phyloP scores from a whole-genome alignment of 345 rosid species.

The Populus deltoides region DNA sequence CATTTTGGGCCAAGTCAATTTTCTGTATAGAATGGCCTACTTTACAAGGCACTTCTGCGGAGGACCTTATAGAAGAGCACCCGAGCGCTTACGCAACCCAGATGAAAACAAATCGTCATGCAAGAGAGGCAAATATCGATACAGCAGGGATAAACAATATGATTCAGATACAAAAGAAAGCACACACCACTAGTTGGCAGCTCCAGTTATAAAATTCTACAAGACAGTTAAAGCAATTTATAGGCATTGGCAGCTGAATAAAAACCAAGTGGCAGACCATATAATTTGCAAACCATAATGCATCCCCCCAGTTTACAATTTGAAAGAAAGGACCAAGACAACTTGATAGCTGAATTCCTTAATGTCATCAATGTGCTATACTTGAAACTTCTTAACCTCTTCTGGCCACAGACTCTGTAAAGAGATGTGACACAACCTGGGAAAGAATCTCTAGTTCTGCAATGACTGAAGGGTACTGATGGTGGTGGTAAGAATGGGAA shows the following conservation, averaged over 20 bases:
- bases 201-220: not conserved
- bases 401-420: not conserved
- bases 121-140: constrained; percentile 71
- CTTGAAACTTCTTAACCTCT: not conserved
- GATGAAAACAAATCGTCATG: constrained; percentile 93
- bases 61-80: constrained; percentile 96
- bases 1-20: not conserved
- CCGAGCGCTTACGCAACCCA: constrained; percentile 95
- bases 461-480: not conserved
- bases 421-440: not conserved
- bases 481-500: not conserved
- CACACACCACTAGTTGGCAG: not conserved
- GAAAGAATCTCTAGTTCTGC: not conserved
- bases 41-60: constrained; percentile 20
- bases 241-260: not conserved
- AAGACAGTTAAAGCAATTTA: not conserved
- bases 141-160: constrained; percentile 1
- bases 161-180: not conserved
- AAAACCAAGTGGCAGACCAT: not conserved
- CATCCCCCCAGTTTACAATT: not conserved
- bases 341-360: not conserved
- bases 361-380: not conserved
- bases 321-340: not conserved
- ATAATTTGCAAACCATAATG: constrained; percentile 7
- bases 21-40: not conserved